A percentile compares a stretch with the other conserved stretches of the same genome.
These are phyloP conservation scores for Elaeis guineensis DNA, from an alignment of 176 grass and related monocot species.

Conservation along the genomic window DNA sequence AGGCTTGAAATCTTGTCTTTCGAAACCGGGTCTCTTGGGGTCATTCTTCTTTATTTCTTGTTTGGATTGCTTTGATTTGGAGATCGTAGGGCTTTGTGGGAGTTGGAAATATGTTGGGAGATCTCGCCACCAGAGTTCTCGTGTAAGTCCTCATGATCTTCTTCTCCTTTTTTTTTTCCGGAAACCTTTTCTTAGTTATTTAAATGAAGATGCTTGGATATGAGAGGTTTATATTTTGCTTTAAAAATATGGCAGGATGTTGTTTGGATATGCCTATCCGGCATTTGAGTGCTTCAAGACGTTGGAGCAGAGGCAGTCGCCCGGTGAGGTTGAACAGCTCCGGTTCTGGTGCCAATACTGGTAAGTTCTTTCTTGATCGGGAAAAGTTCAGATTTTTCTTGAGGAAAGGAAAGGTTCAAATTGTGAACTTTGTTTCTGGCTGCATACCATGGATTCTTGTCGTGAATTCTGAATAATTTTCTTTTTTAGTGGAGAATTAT, in stretches of 20 bases:
- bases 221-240: neutral
- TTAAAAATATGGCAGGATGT: slow-evolving; percentile 28
- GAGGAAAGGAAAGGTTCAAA: neutral
- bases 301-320: slow-evolving; percentile 37
- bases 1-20: no score
- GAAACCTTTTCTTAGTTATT: neutral
- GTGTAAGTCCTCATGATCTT: slow-evolving; percentile 25
- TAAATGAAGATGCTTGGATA: no score
- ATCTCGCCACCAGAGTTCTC: slow-evolving; percentile 37
- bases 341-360: slow-evolving; percentile 99
- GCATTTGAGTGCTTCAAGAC: slow-evolving; percentile 97
- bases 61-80: no score
- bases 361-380: slow-evolving; percentile 18
- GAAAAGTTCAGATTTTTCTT: neutral
- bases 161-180: neutral
- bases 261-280: slow-evolving; percentile 84
- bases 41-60: no score
- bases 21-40: no score
- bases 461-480: no score
- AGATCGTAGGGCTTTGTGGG: no score
- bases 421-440: neutral
- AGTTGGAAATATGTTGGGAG: slow-evolving; percentile 34
- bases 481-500: no score
- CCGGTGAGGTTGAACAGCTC: slow-evolving; percentile 51
- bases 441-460: slow-evolving; percentile 3